Evolutionary conservation across 352 stramenopile species (phyloP), one percentile per base, ranked within the genome.

Genomic region (Phytophthora hibernalis): DNA sequence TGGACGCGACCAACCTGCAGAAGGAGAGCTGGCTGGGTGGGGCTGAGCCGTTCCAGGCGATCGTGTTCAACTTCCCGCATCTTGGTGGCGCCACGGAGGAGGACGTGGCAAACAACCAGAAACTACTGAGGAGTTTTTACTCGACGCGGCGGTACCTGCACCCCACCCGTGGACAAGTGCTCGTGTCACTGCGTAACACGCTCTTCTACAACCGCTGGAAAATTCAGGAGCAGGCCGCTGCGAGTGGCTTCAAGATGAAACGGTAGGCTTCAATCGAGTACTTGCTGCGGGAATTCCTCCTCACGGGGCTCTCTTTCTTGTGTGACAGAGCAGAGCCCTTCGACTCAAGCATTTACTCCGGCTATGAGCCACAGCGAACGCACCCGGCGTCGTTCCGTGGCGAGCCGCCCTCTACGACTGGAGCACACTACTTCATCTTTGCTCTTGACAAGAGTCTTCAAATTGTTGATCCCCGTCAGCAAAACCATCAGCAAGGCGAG

Each of bases 41-140:
- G 16, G 70, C 61, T 1, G 59, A 79, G 18, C 72, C 66, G 11
- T 95, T 95, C 72, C 79, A 95, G 33, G 59, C 73, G 18, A 80
- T 95, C 26, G 79, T 86, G 13, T 96, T 96, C 61, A 96, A 96
- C 55, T 96, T 96, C 57, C 89, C 89, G 15, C 89, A 96, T 58
- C 65, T 96, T 10, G 89, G 89, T 42, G 89, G 89, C 18, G 80
- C 85, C 7, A 95, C 89, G 2, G 83, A 95, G 42, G 87, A 87
- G 40, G 89, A 94, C 62, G 83, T 96, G 18, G 76, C 68, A 16
- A 94, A 91, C 62, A 96, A 96, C 70, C 89, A 95, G 61, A 72
- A 80, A 24, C 64, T 96, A 40, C 59, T 96, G 54, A 76, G 74
- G 54, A 78, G 13, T 96, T 96, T 63, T 57, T 85, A 78, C 53